These are phyloP conservation scores for Williopsis jadinii DNA, from an alignment of 1,139 yeast species.

Conservation along the genomic window DNA sequence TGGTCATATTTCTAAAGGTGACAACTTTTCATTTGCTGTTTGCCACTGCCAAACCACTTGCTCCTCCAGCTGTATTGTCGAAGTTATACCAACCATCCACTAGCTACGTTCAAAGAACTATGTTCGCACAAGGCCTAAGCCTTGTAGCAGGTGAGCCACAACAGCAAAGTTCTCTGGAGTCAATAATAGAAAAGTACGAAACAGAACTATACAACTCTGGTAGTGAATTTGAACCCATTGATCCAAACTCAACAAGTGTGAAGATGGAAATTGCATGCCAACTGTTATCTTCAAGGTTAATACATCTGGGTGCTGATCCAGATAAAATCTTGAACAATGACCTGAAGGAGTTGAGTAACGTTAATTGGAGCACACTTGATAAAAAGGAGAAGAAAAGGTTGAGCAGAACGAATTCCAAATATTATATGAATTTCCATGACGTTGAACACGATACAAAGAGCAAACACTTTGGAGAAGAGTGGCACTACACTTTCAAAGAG, in stretches of 20 bases:
- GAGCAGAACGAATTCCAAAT: constrained; percentile 3
- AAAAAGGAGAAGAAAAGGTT: constrained; percentile 1
- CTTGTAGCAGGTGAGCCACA: too few relatives aligned
- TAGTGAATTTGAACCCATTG: too few relatives aligned
- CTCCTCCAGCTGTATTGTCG: too few relatives aligned
- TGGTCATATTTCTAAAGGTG: too few relatives aligned
- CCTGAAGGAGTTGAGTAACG: background rate
- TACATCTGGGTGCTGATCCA: background rate
- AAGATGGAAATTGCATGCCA: background rate
- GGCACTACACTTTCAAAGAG: constrained; percentile 4
- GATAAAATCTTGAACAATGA: background rate
- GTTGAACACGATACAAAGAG: constrained; percentile 1
- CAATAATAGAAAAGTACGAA: too few relatives aligned
- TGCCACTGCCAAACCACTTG: too few relatives aligned
- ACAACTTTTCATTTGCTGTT: too few relatives aligned
- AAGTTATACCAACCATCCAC: too few relatives aligned
- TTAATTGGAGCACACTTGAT: background rate
- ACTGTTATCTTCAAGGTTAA: background rate
- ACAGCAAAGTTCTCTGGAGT: too few relatives aligned
- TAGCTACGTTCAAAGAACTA: too few relatives aligned
- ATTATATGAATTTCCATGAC: constrained; percentile 3
- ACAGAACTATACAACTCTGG: too few relatives aligned
- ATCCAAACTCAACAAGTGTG: background rate
- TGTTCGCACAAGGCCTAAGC: too few relatives aligned
- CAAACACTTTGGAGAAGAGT: constrained; percentile 6